Base-by-base conservation (phyloP, 225 moss, liverwort and hornwort species). In the Antitrichia curtipendula region DNA sequence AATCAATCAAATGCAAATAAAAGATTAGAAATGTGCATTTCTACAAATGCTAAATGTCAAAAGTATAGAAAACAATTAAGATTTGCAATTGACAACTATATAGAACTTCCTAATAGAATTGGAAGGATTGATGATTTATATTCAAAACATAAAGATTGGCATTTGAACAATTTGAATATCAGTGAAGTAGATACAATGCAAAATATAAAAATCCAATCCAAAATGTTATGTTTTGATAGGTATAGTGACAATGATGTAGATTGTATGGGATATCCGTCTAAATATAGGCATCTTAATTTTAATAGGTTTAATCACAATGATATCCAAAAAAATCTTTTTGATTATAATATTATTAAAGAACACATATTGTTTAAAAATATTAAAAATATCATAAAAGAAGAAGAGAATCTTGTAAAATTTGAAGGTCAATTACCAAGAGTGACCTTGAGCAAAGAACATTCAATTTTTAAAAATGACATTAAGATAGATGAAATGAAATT, bases 31-130 rank as follows among this genome's bases (percentile, higher is more conserved):
- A 62, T 12, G 13, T 57, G 17, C 56, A 86, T 88, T 64, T 40
- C 49, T 31, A 72, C 47, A 41, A 64, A 70, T 72, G 41, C 49
- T 40, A 86, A 69, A 72, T 4, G 9, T 36, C 56, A 41, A 12
- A 88, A 88, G 28, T 57, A 71, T 71, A 16, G 88, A 41, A 90
- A 90, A 86, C 36, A 72, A 82, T 86, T 90, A 50, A 90, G 88
- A 14, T 90, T 90, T 88, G 86, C 64, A 86, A 17, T 86, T 71
- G 88, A 88, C 40, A 85, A 90, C 49, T 63, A 63, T 53, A 27
- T 40, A 70, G 63, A 85, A 9, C 4, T 47, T 82, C 31, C 12
- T 15, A 19, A 72, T 64, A 82, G 41, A 71, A 86, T 27, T 88
- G 56, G 7, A 78, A 78, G 17, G 40, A 86, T 77, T 56, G 13